These are phyloP conservation scores for Globisporangium echinulatum DNA, from an alignment of 352 stramenopile species.

Conservation along the genomic window DNA sequence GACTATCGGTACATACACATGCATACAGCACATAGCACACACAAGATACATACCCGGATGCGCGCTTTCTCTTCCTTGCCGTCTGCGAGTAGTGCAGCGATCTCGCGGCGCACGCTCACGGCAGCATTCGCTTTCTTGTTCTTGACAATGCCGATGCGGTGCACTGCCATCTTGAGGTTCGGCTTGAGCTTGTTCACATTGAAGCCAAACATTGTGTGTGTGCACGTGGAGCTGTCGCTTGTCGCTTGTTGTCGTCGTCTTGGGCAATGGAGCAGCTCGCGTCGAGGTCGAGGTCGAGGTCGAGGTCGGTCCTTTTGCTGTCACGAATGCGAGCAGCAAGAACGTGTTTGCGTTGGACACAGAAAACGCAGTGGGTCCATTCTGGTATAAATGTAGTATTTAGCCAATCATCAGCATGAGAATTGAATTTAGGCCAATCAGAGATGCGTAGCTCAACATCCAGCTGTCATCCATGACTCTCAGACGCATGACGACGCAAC, in stretches of 20 bases:
- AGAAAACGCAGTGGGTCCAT: too few species aligned
- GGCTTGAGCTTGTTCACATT: slow-evolving; percentile 91
- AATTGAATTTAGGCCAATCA: too few species aligned
- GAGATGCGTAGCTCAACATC: too few species aligned
- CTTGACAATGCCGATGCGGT: slow-evolving; percentile 88
- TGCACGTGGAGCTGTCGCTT: neutral
- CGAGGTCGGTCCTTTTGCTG: too few species aligned
- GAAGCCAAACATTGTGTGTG: slow-evolving; percentile 75
- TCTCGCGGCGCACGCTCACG: slow-evolving; percentile 65
- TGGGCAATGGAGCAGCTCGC: neutral
- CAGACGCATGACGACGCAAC: too few species aligned
- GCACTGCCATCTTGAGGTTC: slow-evolving; percentile 91
- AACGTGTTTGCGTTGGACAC: too few species aligned
- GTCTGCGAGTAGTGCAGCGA: slow-evolving; percentile 72
- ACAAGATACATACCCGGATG: slow-evolving; percentile 78
- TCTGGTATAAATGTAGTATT: too few species aligned
- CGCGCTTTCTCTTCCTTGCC: slow-evolving; percentile 92
- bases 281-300: too few species aligned
- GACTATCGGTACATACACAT: neutral
- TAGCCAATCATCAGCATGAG: too few species aligned
- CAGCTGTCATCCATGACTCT: too few species aligned
- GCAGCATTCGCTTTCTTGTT: slow-evolving; percentile 89
- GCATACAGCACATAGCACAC: neutral
- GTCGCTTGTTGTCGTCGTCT: neutral
- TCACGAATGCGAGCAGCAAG: too few species aligned